phyloP scores from a whole-genome alignment of 1,284 basidiomycete genomes.

The Marasmius oreades region DNA sequence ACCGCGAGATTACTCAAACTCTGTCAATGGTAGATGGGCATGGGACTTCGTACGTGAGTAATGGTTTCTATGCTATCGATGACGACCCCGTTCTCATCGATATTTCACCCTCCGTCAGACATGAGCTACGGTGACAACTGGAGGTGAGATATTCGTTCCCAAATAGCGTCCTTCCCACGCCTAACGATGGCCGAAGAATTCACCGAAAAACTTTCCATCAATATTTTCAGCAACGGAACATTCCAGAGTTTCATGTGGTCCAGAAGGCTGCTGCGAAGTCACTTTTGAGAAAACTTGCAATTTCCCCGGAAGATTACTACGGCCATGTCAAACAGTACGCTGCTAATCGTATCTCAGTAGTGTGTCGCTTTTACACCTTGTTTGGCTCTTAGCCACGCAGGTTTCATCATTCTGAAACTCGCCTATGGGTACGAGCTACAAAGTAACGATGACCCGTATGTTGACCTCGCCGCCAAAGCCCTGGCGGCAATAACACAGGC shows the following conservation, averaged over 20 bases:
- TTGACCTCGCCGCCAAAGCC: constrained; percentile 21
- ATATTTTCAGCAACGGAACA: constrained; percentile 16
- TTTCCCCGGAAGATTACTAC: constrained; percentile 22
- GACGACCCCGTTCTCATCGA: not conserved
- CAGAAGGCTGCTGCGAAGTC: constrained; percentile 15
- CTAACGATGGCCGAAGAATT: constrained; percentile 4
- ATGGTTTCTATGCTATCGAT: not conserved
- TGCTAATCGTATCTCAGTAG: not conserved
- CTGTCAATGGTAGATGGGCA: constrained; percentile 15
- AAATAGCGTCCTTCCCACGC: not conserved
- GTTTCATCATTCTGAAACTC: constrained; percentile 24
- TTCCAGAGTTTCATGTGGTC: constrained; percentile 13
- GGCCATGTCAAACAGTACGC: constrained; percentile 26
- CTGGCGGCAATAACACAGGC: not conserved
- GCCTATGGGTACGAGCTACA: constrained; percentile 28
- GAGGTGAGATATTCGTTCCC: constrained; percentile 18
- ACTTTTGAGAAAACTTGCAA: constrained; percentile 18
- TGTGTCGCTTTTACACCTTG: not conserved
- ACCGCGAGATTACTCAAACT: not conserved
- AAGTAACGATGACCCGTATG: constrained; percentile 25
- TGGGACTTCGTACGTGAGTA: constrained; percentile 25
- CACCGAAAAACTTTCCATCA: constrained; percentile 22
- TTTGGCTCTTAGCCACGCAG: constrained; percentile 17
- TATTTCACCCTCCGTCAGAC: constrained; percentile 1
- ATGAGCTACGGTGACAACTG: constrained; percentile 27